Percentiles rank a stretch among this genome's conserved stretches.
phyloP scores from a whole-genome alignment of 1,284 basidiomycete genomes.

The Fomitopsis schrenkii region DNA sequence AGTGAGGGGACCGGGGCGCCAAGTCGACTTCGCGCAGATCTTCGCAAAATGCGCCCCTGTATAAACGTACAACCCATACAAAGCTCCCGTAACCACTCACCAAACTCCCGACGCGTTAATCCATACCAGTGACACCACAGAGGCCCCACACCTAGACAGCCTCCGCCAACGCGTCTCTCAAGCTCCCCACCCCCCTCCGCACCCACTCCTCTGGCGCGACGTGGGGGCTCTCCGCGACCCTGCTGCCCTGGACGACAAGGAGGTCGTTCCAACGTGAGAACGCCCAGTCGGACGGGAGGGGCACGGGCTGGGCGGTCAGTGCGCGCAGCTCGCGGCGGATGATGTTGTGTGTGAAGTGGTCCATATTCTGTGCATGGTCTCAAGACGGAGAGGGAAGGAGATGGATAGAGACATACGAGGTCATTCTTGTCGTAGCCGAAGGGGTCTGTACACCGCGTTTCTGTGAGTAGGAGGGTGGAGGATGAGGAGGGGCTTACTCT shows the following conservation, averaged over 20 bases:
- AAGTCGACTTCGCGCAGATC: too few species aligned
- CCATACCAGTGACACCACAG: too few species aligned
- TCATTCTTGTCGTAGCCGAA: conserved; percentile 71
- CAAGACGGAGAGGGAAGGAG: too few species aligned
- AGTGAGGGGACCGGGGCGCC: too few species aligned
- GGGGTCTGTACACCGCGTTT: conserved; percentile 37
- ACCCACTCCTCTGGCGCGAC: conserved; percentile 54
- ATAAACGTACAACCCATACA: too few species aligned
- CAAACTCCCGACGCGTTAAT: too few species aligned
- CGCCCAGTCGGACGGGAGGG: conserved; percentile 52
- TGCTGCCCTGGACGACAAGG: conserved; percentile 34
- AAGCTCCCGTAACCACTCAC: too few species aligned
- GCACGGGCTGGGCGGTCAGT: conserved; percentile 51
- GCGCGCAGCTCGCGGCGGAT: conserved; percentile 60
- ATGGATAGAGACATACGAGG: conserved; percentile 35
- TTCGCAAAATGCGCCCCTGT: too few species aligned
- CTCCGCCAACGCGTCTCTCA: conserved; percentile 34
- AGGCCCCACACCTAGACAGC: not conserved
- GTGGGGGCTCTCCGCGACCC: conserved; percentile 28
- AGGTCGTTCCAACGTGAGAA: conserved; percentile 57
- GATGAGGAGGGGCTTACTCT: conserved; percentile 42
- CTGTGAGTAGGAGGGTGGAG: conserved; percentile 9
- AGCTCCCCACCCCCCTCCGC: conserved; percentile 20
- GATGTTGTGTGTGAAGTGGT: conserved; percentile 63
- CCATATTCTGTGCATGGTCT: conserved; percentile 42